Base-by-base conservation (phyloP, 352 stramenopile genomes). In the Thalassiosira livingstoniorum region DNA sequence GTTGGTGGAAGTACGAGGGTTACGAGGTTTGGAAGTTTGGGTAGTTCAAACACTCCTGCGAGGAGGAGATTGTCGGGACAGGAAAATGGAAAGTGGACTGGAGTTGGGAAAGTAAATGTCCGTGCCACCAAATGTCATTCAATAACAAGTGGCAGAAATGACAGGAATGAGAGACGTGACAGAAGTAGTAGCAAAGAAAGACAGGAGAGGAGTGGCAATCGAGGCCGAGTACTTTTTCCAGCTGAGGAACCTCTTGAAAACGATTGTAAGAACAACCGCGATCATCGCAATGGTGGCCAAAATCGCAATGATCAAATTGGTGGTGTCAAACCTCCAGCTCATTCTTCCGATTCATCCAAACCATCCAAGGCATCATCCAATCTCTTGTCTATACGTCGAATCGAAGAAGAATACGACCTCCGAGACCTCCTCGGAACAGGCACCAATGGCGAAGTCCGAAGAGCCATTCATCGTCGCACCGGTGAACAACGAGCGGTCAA, bases 381-480 rank as follows among this genome's bases (percentile, higher is more conserved):
- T 27, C 4, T 45, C 3, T 58, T 54, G 35, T 47, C 4, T 53
- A 32, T 21, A 29, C 65, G 78, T 29, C 75, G 86, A 15, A 85
- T 95, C 37, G 87, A 95, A 76, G 78, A 92, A 60, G 81, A 91
- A 58, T 95, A 94, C 75, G 90, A 95, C 43, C 60, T 95, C 39
- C 68, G 91, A 54, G 90, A 95, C 64, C 47, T 90, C 2, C 51
- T 95, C 2, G 91, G 91, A 23, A 88, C 69, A 63, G 91, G 91
- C 31, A 93, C 91, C 5, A 93, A 87, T 21, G 91, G 91, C 53
- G 78, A 93, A 85, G 91, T 95, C 7, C 81, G 87, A 54, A 68
- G 90, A 27, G 91, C 90, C 7, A 93, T 94, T 72, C 80, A 94
- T 73, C 83, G 90, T 58, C 79, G 83, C 27, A 92, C 85, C 0